Conservation (phyloP, 2,329 filamentous ascomycete species). For the Fusarium kyushuense region DNA sequence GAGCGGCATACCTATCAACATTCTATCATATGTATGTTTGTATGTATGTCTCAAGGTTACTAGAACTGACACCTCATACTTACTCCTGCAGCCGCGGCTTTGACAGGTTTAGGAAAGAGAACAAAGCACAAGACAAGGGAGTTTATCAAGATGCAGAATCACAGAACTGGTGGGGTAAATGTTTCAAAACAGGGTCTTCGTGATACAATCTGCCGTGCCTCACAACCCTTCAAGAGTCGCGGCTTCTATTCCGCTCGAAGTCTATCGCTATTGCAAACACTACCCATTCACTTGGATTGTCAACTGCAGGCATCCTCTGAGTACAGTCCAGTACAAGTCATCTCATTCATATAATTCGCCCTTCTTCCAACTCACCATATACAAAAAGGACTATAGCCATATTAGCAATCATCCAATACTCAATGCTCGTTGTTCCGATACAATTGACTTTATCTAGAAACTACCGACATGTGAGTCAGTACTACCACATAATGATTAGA, state of each 20-base stretch:
- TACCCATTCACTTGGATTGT: not conserved
- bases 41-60: conserved; percentile 60
- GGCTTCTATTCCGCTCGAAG: not conserved
- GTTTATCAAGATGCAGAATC: conserved; percentile 3
- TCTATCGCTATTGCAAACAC: not conserved
- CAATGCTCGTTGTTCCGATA: conserved; percentile 45
- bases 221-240: not conserved
- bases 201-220: conserved; percentile 77
- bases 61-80: conserved; percentile 65
- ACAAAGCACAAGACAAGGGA: conserved; percentile 49
- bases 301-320: not conserved
- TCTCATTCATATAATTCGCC: too few species aligned
- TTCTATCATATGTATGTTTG: conserved; percentile 18
- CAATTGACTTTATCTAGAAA: conserved; percentile 74
- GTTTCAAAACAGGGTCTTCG: conserved; percentile 74
- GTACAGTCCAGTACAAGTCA: not conserved
- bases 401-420: too few species aligned
- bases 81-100: conserved; percentile 60
- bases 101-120: conserved; percentile 66
- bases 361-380: not conserved
- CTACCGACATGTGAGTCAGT: conserved; percentile 64
- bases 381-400: too few species aligned
- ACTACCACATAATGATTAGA: conserved; percentile 57
- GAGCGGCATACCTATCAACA: not conserved
- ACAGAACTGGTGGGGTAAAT: conserved; percentile 64